Evolutionary conservation across 306 rosid species (phyloP).

Genomic region (Ormosia semicastrata): DNA sequence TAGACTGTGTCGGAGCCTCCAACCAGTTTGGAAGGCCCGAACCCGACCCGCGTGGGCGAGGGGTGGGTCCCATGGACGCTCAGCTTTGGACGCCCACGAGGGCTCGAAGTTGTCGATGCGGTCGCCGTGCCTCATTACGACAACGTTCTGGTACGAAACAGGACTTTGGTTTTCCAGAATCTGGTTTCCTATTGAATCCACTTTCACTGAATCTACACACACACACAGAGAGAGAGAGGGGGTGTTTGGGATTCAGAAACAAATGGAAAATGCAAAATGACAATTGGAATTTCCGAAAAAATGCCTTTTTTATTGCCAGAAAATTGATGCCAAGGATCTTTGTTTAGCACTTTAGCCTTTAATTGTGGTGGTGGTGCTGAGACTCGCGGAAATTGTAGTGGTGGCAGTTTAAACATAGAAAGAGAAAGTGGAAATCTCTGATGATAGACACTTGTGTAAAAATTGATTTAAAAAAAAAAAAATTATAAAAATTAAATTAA

Average conservation of each 20-base stretch:
- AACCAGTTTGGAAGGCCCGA: slow-evolving; percentile 60
- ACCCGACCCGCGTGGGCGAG: slow-evolving; percentile 42
- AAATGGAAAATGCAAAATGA: not conserved
- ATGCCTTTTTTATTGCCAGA: not conserved
- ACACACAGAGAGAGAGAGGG: not conserved
- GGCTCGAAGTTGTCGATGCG: slow-evolving; percentile 71
- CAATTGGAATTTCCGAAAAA: not conserved
- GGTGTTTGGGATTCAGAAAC: not conserved
- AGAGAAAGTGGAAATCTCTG: no score
- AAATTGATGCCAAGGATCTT: not conserved
- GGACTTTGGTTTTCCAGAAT: not conserved
- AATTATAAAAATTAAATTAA: no score
- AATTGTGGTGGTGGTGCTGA: not conserved
- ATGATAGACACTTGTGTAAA: no score
- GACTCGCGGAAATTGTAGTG: no score
- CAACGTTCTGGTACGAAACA: slow-evolving; percentile 51
- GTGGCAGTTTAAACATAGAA: no score
- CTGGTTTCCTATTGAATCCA: slow-evolving; percentile 17
- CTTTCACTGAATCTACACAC: not conserved
- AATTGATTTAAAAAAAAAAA: no score
- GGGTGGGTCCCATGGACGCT: slow-evolving; percentile 86
- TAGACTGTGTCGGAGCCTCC: slow-evolving; percentile 31
- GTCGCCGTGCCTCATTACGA: slow-evolving; percentile 88
- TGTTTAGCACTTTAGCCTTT: not conserved
- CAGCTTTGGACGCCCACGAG: slow-evolving; percentile 49